Percentiles rank a stretch among this genome's conserved stretches.
Conservation (phyloP, 139 green algal species). For the Volvox africanus region DNA sequence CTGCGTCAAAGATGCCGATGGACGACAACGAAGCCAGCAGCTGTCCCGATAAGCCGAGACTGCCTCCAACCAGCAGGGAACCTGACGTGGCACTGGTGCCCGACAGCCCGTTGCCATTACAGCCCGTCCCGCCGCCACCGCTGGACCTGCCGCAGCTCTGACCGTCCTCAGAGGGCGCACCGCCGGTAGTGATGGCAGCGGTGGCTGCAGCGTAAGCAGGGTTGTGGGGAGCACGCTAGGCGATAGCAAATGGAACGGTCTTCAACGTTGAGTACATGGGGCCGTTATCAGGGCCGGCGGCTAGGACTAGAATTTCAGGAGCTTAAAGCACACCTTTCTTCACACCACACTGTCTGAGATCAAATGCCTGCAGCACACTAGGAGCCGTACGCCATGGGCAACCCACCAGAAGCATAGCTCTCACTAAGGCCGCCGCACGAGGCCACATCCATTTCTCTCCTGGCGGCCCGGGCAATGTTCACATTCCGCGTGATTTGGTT, state of each 20-base stretch:
- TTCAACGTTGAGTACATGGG: too few relatives aligned
- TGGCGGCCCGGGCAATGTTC: conserved; percentile 16
- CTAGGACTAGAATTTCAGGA: too few relatives aligned
- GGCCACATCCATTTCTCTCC: conserved; percentile 41
- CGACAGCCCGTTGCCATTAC: neutral
- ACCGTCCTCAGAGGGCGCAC: neutral
- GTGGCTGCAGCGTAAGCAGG: neutral
- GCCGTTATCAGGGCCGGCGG: too few relatives aligned
- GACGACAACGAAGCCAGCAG: conserved; percentile 25
- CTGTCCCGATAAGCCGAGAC: neutral
- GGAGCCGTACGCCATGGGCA: too few relatives aligned
- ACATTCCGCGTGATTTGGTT: conserved; percentile 39
- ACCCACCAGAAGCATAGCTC: conserved; percentile 14
- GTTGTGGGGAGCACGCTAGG: neutral
- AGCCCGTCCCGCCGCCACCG: neutral
- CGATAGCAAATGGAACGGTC: neutral
- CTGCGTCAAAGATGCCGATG: conserved; percentile 21
- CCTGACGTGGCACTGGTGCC: neutral
- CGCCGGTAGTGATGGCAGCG: neutral
- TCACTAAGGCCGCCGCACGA: neutral
- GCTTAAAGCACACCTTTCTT: too few relatives aligned
- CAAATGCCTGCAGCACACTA: too few relatives aligned
- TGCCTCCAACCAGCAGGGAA: neutral
- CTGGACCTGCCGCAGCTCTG: conserved; percentile 11
- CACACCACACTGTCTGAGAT: too few relatives aligned